Base-by-base conservation (phyloP, 1,139 yeast genomes). In the Chernovozyma aurita region DNA sequence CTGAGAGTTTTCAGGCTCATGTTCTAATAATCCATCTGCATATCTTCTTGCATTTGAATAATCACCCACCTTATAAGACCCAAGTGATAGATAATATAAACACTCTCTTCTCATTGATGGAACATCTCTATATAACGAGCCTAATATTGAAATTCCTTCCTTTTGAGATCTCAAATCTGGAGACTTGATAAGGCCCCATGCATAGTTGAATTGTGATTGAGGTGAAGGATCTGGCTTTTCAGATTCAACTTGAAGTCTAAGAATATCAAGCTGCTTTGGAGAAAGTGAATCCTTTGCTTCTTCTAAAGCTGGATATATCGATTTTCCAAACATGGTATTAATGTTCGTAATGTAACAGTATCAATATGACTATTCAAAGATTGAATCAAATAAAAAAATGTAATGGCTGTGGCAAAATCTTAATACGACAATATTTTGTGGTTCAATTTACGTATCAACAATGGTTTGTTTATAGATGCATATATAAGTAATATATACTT, bases 101-200 rank as follows among this genome's bases (percentile, higher is more conserved):
- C 95, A 83, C 56, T 94, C 98, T 42, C 97, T 71, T 47, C 97
- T 75, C 62, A 96, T 76, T 38, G 78, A 76, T 0, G 95, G 92
- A 0, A 84, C 83, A 36, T 78, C 87, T 48, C 80, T 78, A 61
- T 82, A 90, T 31, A 86, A 74, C 37, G 79, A 80, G 0, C 92
- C 75, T 42, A 94, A 67, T 26, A 90, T 70, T 39, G 76, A 79
- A 18, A 94, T 79, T 0, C 97, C 99, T 37, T 81, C 70, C 46
- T 81, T 74, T 52, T 86, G 95, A 42, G 85, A 81, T 34, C 69
- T 70, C 18, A 69, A 68, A 31, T 69, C 64, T 34, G 60, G 52
- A 4, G 95, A 79, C 55, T 88, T 88, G 43, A 94, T 77, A 37
- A 92, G 66, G 1, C 95, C 98, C 98, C 99, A 94, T 1, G 97